Conservation (phyloP, 192 early-diverging fungal genomes). For the Backusella morwellensis region DNA sequence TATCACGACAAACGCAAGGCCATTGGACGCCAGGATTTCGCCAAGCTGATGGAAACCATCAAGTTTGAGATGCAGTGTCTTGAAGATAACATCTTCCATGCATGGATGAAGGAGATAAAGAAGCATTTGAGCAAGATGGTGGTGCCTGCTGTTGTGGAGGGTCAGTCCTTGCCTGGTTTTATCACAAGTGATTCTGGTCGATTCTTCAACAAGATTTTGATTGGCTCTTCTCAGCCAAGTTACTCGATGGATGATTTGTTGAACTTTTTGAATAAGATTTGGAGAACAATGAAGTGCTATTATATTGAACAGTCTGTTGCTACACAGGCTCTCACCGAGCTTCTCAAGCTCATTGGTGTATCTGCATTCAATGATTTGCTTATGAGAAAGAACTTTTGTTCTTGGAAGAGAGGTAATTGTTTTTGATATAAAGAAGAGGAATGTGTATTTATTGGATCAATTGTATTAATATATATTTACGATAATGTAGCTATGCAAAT, state of each 20-base stretch:
- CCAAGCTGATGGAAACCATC: constrained; percentile 81
- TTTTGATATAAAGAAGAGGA: background rate
- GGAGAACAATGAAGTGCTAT: constrained; percentile 96
- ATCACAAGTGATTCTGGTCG: constrained; percentile 88
- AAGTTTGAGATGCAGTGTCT: constrained; percentile 89
- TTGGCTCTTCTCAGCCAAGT: constrained; percentile 65
- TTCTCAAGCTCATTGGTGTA: constrained; percentile 94
- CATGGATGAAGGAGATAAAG: constrained; percentile 97
- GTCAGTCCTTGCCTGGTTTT: constrained; percentile 93
- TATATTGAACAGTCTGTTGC: constrained; percentile 92
- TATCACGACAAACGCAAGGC: constrained; percentile 61
- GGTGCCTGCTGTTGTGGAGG: constrained; percentile 95
- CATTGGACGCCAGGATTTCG: constrained; percentile 65
- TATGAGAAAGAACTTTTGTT: constrained; percentile 98
- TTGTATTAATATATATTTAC: background rate
- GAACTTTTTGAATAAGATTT: constrained; percentile 92
- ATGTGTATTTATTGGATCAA: too few species aligned
- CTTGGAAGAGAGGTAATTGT: constrained; percentile 88
- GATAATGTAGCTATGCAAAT: constrained; percentile 81
- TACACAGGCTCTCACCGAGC: constrained; percentile 91
- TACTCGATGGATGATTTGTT: constrained; percentile 96
- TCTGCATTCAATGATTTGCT: constrained; percentile 96
- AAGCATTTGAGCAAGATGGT: constrained; percentile 93
- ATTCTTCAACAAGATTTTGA: constrained; percentile 88
- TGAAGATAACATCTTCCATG: constrained; percentile 94